Evolutionary conservation across 2,329 filamentous ascomycete genomes (phyloP).

Genomic region (Exophiala sp.): DNA sequence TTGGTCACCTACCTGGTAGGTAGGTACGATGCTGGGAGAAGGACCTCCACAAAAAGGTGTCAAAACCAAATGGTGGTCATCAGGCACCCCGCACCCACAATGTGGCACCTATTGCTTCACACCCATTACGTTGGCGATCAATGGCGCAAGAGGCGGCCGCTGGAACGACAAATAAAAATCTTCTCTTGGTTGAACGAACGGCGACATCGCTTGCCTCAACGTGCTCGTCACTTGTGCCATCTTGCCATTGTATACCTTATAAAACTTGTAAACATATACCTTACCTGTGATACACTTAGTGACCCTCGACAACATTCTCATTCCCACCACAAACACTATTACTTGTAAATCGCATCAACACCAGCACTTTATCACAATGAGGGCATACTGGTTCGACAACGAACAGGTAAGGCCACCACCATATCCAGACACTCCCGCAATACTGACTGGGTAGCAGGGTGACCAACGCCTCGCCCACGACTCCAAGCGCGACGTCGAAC

Average conservation of each 20-base stretch:
- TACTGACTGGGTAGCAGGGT: constrained; percentile 54
- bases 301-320: background rate
- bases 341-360: background rate
- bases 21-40: too few relatives aligned
- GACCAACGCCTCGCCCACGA: constrained; percentile 92
- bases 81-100: too few relatives aligned
- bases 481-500: constrained; percentile 67
- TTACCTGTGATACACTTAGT: background rate
- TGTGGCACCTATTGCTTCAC: too few relatives aligned
- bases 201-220: background rate
- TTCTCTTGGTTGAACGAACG: background rate
- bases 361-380: constrained; percentile 49
- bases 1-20: too few relatives aligned
- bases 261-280: background rate
- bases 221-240: too few relatives aligned
- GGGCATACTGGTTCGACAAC: constrained; percentile 70
- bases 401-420: constrained; percentile 46
- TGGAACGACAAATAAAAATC: background rate
- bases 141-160: background rate
- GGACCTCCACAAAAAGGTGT: too few relatives aligned
- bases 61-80: too few relatives aligned
- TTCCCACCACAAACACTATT: background rate
- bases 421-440: background rate
- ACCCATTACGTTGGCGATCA: background rate
- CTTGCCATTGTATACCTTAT: too few relatives aligned